These are phyloP conservation scores for Tricholoma furcatifolium DNA, from an alignment of 768 basidiomycete species.

Conservation along the genomic window DNA sequence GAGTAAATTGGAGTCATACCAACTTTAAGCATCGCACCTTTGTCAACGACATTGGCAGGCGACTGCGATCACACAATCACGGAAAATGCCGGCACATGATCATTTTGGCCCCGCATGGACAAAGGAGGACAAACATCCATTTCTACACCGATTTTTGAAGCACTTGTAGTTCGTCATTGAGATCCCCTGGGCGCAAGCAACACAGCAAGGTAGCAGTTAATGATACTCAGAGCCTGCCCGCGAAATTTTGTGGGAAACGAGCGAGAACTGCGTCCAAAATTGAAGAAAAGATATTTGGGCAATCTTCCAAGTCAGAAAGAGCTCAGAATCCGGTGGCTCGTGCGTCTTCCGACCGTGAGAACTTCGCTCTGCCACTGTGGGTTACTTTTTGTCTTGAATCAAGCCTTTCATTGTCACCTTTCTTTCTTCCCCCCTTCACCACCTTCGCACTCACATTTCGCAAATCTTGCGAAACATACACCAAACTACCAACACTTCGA, in stretches of 20 bases:
- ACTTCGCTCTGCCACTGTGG: constrained; percentile 36
- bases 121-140: constrained; percentile 20
- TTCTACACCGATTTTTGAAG: constrained; percentile 17
- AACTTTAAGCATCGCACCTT: no score
- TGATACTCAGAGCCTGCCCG: constrained; percentile 10
- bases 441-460: constrained; percentile 26
- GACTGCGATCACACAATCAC: constrained; percentile 4
- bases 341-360: constrained; percentile 51
- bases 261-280: constrained; percentile 21
- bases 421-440: constrained; percentile 38
- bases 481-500: constrained; percentile 21
- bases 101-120: constrained; percentile 9
- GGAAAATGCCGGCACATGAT: constrained; percentile 14
- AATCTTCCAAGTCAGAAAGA: constrained; percentile 51
- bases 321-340: constrained; percentile 49
- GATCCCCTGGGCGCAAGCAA: constrained; percentile 13
- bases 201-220: constrained; percentile 5
- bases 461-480: constrained; percentile 23
- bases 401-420: constrained; percentile 28
- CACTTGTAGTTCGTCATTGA: constrained; percentile 17
- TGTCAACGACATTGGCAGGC: neutral
- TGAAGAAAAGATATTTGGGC: constrained; percentile 29
- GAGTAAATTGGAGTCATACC: no score
- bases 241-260: constrained; percentile 20
- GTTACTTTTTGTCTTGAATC: constrained; percentile 34